Base-by-base conservation (phyloP, 225 moss, liverwort and hornwort genomes). In the Sphagnum tenellum region DNA sequence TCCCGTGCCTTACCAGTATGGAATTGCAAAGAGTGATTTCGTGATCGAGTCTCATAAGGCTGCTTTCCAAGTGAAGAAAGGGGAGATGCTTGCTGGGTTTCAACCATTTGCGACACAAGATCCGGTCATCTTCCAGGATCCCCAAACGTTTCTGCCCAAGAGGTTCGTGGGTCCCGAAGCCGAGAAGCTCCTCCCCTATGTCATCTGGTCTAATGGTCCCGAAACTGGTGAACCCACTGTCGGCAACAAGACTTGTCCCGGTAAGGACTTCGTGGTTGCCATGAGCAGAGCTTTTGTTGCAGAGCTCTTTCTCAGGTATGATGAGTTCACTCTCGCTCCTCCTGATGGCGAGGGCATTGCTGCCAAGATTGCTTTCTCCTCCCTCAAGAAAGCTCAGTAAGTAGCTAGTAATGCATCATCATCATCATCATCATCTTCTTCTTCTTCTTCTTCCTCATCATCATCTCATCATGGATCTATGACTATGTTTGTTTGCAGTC, bases 181-280 rank as follows among this genome's bases (percentile, higher is more conserved):
- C 0, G 69, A 85, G 55, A 80, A 81, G 67, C 85, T 91, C 48
- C 70, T 94, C 46, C 46, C 67, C 8, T 70, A 91, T 3, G 74
- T 91, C 13, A 69, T 85, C 61, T 94, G 94, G 94, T 85, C 87
- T 3, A 94, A 94, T 47, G 94, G 90, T 2, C 82, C 77, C 0
- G 73, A 91, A 60, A 80, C 89, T 9, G 78, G 85, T 55, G 64
- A 74, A 8, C 3, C 65, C 4, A 49, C 67, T 4, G 60, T 73
- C 8, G 7, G 50, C 2, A 78, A 77, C 57, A 94, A 94, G 87
- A 86, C 89, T 55, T 94, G 94, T 57, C 72, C 91, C 1, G 91
- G 78, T 44, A 94, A 91, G 66, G 65, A 89, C 3, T 62, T 85
- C 48, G 79, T 94, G 46, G 69, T 78, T 8, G 64, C 78, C 48